A percentile compares a stretch with the other conserved stretches of the same genome.
phyloP scores from a whole-genome alignment of 106 monocot genomes.

The Chionographis japonica region DNA sequence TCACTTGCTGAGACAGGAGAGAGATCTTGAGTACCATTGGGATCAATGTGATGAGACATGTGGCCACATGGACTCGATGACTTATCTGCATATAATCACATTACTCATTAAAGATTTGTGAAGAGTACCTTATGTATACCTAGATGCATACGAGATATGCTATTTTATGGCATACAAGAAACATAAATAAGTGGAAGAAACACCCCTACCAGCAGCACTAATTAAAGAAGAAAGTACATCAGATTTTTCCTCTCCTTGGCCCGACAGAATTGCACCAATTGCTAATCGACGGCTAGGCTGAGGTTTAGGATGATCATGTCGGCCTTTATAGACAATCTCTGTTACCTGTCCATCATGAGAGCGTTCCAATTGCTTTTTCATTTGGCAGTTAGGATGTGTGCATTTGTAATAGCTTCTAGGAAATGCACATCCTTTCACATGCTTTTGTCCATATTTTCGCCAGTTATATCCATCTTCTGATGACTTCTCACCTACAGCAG shows the following conservation, averaged over 20 bases:
- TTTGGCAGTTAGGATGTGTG: constrained; percentile 92
- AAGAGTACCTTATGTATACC: background rate
- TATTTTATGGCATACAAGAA: background rate
- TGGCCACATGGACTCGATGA: constrained; percentile 27
- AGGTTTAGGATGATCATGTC: constrained; percentile 94
- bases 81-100: constrained; percentile 39
- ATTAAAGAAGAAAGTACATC: constrained; percentile 31
- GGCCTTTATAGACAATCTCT: constrained; percentile 77
- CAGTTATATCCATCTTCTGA: constrained; percentile 95
- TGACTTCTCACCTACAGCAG: constrained; percentile 37
- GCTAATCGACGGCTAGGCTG: constrained; percentile 60
- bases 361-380: constrained; percentile 93
- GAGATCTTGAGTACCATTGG: constrained; percentile 36
- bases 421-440: constrained; percentile 96
- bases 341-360: constrained; percentile 91
- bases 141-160: background rate
- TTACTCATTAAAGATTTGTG: too few species aligned
- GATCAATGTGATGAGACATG: constrained; percentile 18
- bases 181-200: background rate
- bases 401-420: constrained; percentile 97
- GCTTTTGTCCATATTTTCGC: constrained; percentile 98
- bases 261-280: constrained; percentile 36
- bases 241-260: constrained; percentile 52
- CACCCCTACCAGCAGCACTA: constrained; percentile 31
- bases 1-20: constrained; percentile 56